A percentile compares a stretch with the other conserved stretches of the same genome.
These are phyloP conservation scores for Penicillium sp. DNA, from an alignment of 2,329 filamentous ascomycete genomes.

Conservation along the genomic window DNA sequence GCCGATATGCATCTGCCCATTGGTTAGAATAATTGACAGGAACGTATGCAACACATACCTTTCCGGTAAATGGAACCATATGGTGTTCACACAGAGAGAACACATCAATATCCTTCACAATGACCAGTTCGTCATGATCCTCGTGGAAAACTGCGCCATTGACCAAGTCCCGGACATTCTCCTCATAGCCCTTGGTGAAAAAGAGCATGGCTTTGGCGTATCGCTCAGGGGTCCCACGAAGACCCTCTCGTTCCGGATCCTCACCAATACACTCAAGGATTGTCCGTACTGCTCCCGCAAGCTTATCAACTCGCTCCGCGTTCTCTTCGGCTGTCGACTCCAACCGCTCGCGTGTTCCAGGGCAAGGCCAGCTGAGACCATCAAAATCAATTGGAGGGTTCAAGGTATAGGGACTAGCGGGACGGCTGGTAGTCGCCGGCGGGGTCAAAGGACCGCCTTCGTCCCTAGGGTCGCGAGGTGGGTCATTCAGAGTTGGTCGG, in stretches of 20 bases:
- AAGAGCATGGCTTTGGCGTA: slow-evolving; percentile 95
- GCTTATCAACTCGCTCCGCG: slow-evolving; percentile 53
- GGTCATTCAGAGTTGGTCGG: slow-evolving; percentile 42
- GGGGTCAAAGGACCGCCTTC: slow-evolving; percentile 48
- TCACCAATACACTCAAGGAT: slow-evolving; percentile 63
- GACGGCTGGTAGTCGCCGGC: slow-evolving; percentile 48
- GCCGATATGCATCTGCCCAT: slow-evolving; percentile 85
- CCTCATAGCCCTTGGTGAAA: slow-evolving; percentile 95
- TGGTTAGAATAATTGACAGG: slow-evolving; percentile 10
- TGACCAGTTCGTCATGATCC: slow-evolving; percentile 93
- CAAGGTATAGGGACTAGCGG: slow-evolving; percentile 47
- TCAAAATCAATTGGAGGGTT: slow-evolving; percentile 50
- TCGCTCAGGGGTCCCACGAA: slow-evolving; percentile 66
- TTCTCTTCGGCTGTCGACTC: slow-evolving; percentile 56
- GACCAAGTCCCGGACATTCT: slow-evolving; percentile 85
- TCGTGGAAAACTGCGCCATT: slow-evolving; percentile 95
- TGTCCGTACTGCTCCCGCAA: slow-evolving; percentile 59
- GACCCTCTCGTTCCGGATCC: slow-evolving; percentile 59
- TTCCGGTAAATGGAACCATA: slow-evolving; percentile 91
- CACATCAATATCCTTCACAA: slow-evolving; percentile 95
- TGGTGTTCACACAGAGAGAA: slow-evolving; percentile 96
- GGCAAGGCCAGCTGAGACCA: slow-evolving; percentile 49
- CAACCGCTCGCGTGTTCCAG: slow-evolving; percentile 48
- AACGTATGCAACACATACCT: slow-evolving; percentile 52
- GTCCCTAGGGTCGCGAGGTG: slow-evolving; percentile 52